A percentile compares a stretch with the other conserved stretches of the same genome.
Evolutionary conservation across 2,329 filamentous ascomycete genomes (phyloP).

Genomic region (Leptographium wingfieldii): DNA sequence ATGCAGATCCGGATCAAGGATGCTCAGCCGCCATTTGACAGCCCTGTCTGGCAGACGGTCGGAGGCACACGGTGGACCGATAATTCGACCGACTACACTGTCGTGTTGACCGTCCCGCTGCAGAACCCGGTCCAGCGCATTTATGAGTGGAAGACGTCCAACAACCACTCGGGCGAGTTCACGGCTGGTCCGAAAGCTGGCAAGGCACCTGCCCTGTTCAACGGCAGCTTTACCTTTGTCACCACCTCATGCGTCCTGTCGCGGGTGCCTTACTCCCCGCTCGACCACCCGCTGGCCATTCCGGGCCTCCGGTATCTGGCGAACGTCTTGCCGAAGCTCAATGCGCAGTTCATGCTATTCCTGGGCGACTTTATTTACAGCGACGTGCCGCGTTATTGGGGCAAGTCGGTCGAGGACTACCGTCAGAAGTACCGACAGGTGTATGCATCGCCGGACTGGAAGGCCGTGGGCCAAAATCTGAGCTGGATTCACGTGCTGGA

Average conservation of each 20-base stretch:
- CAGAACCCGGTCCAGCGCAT: constrained; percentile 53
- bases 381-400: constrained; percentile 75
- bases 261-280: constrained; percentile 75
- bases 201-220: constrained; percentile 41
- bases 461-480: constrained; percentile 58
- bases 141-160: constrained; percentile 79
- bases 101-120: constrained; percentile 52
- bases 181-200: constrained; percentile 62
- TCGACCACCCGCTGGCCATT: constrained; percentile 72
- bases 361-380: constrained; percentile 83
- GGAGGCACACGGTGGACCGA: constrained; percentile 54
- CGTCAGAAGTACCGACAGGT: constrained; percentile 85
- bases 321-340: constrained; percentile 55
- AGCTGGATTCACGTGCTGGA: constrained; percentile 97
- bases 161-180: constrained; percentile 76
- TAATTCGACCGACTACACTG: constrained; percentile 73
- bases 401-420: constrained; percentile 61
- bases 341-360: constrained; percentile 69
- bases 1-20: constrained; percentile 51
- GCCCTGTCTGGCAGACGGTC: constrained; percentile 51
- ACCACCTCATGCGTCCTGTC: constrained; percentile 89
- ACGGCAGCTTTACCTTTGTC: constrained; percentile 74
- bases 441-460: constrained; percentile 93
- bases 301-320: constrained; percentile 69
- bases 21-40: constrained; percentile 37